Base-by-base conservation (phyloP, 306 rosid species). In the Medicago arabica region DNA sequence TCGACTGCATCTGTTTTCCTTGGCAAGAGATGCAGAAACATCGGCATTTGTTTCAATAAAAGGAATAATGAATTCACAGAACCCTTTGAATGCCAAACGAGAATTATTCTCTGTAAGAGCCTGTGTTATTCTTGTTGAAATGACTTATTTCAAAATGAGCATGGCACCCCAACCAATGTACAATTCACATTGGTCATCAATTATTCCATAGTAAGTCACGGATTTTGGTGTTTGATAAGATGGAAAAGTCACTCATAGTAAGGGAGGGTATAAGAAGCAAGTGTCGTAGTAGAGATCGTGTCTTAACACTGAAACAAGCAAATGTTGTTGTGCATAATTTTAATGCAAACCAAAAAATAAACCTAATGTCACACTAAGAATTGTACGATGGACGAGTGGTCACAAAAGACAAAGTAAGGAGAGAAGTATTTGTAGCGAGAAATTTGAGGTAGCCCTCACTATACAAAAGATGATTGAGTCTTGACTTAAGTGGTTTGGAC, bases 211-310 rank as follows among this genome's bases (percentile, higher is more conserved):
- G 71, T 87, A 88, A 57, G 89, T 84, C 63, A 85, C 84, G 83
- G 88, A 77, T 74, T 91, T 93, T 43, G 84, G 77, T 62, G 87
- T 89, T 80, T 91, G 89, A 61, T 91, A 91, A 51, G 88, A 86
- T 71, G 82, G 85, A 81, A 72, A 93, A 81, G 73, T 72, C 61
- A 87, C 82, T 23, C 76, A 55, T 83, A 67, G 81, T 79, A 81
- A 71, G 71, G 76, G 88, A 85, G 84, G 89, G 80, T 84, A 91
- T 83, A 87, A 67, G 80, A 83, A 25, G 87, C 88, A 86, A 19
- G 86, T 88, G 87, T 84, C 91, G 50, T 66, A 82, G 76, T 77
- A 87, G 61, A 87, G 89, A 14, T 86, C 92, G 75, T 84, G 83
- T 79, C 81, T 84, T 67, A 87, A 87, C 90, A 88, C 82, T 78